These are phyloP conservation scores for Paraphoma chrysanthemicola DNA, from an alignment of 2,329 filamentous ascomycete genomes.

Conservation along the genomic window DNA sequence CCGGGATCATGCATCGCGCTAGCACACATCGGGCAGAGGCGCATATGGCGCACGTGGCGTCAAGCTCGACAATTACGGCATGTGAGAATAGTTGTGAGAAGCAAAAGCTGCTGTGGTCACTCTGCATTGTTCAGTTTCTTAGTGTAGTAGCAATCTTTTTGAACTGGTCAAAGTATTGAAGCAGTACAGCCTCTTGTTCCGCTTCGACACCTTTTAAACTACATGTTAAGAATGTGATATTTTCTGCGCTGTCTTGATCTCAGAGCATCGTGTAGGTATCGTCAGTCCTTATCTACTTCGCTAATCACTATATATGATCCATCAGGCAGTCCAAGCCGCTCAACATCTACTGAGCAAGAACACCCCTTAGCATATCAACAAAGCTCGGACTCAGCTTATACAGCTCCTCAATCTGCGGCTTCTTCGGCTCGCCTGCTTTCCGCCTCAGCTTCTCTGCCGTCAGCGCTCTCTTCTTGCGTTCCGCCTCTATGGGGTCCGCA, in stretches of 20 bases:
- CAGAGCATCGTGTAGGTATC: too few relatives aligned
- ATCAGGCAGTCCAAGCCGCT: too few relatives aligned
- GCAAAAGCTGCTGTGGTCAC: too few relatives aligned
- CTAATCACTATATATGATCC: too few relatives aligned
- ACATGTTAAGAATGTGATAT: too few relatives aligned
- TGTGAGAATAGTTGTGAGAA: background rate
- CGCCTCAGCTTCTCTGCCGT: slow-evolving; percentile 81
- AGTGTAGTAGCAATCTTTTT: too few relatives aligned
- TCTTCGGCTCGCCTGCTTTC: slow-evolving; percentile 81
- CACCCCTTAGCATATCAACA: slow-evolving; percentile 78
- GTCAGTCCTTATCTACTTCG: too few relatives aligned
- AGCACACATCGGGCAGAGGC: slow-evolving; percentile 18
- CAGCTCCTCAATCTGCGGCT: slow-evolving; percentile 80
- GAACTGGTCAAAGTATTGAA: background rate
- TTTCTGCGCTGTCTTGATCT: too few relatives aligned
- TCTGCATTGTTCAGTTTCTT: too few relatives aligned
- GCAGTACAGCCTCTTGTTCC: too few relatives aligned
- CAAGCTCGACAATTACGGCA: background rate
- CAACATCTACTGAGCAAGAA: slow-evolving; percentile 64
- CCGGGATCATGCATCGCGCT: slow-evolving; percentile 17
- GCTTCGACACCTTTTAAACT: too few relatives aligned
- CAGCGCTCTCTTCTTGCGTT: slow-evolving; percentile 78
- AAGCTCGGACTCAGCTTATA: slow-evolving; percentile 82
- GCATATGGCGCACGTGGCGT: slow-evolving; percentile 20
- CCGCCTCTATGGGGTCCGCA: slow-evolving; percentile 84